Evolutionary conservation across 345 rosid species (phyloP), one percentile per base, ranked within the genome.

Genomic region (Salix brachista): DNA sequence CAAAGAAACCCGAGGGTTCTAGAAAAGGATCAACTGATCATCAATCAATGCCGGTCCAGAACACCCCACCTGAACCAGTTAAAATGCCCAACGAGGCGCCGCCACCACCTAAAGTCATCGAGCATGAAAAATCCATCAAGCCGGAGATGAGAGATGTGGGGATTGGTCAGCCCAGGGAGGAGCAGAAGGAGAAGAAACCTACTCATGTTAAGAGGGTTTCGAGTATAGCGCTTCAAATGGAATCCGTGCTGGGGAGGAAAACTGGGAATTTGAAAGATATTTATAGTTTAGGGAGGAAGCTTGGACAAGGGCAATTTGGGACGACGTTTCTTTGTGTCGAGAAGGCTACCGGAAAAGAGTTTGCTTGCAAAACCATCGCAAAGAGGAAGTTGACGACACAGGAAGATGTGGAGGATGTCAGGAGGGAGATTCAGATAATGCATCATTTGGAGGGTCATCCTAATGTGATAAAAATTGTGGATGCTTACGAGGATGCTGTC

Each of bases 241-340:
- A 89, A 0, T 91, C 99, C 0, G 96, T 95, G 3, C 74, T 95
- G 7, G 96, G 96, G 52, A 90, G 93, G 58, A 91, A 90, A 77
- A 90, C 99, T 11, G 96, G 84, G 74, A 93, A 93, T 73, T 62
- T 95, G 70, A 93, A 91, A 82, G 99, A 95, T 41, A 71, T 88
- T 4, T 95, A 85, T 65, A 90, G 87, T 81, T 89, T 95, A 72
- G 98, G 99, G 26, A 86, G 93, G 80, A 95, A 93, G 85, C 77
- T 95, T 74, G 99, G 99, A 1, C 99, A 95, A 84, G 98, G 99
- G 42, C 99, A 95, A 84, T 95, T 95, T 66, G 98, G 99, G 50
- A 95, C 97, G 17, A 95, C 99, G 30, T 93, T 87, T 83, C 85
- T 93, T 1, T 95, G 99, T 74, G 58, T 86, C 56, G 93, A 90